Percentiles rank a stretch among this genome's conserved stretches.
phyloP scores from a whole-genome alignment of 1,284 basidiomycete species.

The Grifola frondosa region DNA sequence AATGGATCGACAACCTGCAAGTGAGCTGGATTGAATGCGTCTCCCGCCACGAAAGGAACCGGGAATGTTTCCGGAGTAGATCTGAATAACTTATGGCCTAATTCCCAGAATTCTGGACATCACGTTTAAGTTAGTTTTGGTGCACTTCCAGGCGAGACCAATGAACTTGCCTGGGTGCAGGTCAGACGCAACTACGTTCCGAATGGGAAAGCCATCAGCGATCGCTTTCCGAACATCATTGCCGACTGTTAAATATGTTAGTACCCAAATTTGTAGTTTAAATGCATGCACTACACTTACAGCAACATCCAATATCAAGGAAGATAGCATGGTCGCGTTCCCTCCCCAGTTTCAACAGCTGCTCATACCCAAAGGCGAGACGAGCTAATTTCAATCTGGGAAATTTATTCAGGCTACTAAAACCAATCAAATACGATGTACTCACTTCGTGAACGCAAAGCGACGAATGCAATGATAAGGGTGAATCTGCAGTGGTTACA shows the following conservation, averaged over 20 bases:
- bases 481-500: conserved; percentile 27
- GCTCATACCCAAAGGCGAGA: conserved; percentile 44
- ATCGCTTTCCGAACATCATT: conserved; percentile 43
- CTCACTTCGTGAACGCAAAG: conserved; percentile 43
- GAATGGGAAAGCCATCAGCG: conserved; percentile 38
- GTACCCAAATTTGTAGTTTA: neutral
- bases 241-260: conserved; percentile 36
- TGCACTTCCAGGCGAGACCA: neutral
- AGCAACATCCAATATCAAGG: conserved; percentile 50
- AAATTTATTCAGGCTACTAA: too few relatives aligned
- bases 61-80: conserved; percentile 39
- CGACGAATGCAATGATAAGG: conserved; percentile 42
- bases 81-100: conserved; percentile 33
- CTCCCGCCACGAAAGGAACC: conserved; percentile 43
- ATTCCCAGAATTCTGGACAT: conserved; percentile 30
- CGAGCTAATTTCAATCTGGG: conserved; percentile 31
- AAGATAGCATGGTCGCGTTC: conserved; percentile 44
- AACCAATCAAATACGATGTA: neutral
- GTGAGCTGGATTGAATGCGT: conserved; percentile 40
- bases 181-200: conserved; percentile 36
- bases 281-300: conserved; percentile 36
- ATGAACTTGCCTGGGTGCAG: conserved; percentile 31
- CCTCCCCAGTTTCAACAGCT: conserved; percentile 39
- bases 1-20: conserved; percentile 32
- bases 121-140: conserved; percentile 28